These are phyloP conservation scores for Funneliformis geosporum DNA, from an alignment of 192 early-diverging fungal genomes.

Conservation along the genomic window DNA sequence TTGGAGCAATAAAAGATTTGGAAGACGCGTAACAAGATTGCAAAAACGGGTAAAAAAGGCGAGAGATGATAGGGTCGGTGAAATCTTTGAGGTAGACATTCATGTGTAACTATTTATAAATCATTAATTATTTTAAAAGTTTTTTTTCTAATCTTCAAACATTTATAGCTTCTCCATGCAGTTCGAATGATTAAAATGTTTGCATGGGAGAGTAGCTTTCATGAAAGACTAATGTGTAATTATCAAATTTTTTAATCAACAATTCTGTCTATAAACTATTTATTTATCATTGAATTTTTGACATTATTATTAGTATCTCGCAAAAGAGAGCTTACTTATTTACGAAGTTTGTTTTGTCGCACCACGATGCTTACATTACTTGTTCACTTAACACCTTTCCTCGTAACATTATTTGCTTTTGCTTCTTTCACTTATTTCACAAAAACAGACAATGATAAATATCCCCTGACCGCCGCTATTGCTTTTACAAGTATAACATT, in stretches of 20 bases:
- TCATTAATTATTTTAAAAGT: background rate
- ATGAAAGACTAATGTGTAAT: constrained; percentile 64
- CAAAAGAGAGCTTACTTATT: constrained; percentile 41
- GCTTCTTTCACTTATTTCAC: constrained; percentile 59
- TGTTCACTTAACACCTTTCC: constrained; percentile 51
- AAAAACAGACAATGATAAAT: background rate
- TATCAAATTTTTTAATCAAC: constrained; percentile 39
- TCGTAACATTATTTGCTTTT: constrained; percentile 64
- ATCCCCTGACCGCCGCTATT: constrained; percentile 60
- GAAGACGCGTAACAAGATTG: constrained; percentile 52
- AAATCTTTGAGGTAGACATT: constrained; percentile 67
- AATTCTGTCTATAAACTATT: background rate
- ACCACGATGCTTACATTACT: constrained; percentile 40
- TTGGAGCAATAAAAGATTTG: constrained; percentile 60
- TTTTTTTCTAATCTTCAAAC: background rate
- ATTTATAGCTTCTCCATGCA: constrained; percentile 55
- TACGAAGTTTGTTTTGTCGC: constrained; percentile 41
- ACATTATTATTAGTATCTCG: constrained; percentile 37
- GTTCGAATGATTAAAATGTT: constrained; percentile 92
- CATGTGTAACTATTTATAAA: background rate
- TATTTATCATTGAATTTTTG: background rate
- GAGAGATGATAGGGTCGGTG: constrained; percentile 72
- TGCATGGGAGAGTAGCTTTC: constrained; percentile 75
- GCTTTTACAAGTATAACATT: constrained; percentile 72
- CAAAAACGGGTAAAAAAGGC: constrained; percentile 61